These are phyloP conservation scores for Spergularia marina DNA, from an alignment of 148 eudicot species.

Conservation along the genomic window DNA sequence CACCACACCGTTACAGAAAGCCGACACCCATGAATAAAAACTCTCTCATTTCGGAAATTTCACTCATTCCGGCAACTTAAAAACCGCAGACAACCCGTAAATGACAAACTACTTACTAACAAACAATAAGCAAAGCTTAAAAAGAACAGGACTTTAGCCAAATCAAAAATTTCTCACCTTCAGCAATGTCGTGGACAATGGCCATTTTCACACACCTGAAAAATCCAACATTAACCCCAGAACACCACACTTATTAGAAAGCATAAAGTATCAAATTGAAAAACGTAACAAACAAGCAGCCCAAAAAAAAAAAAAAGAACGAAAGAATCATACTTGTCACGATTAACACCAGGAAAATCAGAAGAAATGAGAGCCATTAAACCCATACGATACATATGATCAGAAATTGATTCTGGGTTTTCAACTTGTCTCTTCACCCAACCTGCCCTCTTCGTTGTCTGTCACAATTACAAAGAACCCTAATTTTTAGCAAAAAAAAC, in stretches of 20 bases:
- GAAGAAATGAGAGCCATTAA: conserved; percentile 82
- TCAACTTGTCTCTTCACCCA: conserved; percentile 67
- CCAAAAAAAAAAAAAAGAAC: not conserved
- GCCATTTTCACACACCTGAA: conserved; percentile 95
- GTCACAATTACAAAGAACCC: conserved; percentile 15
- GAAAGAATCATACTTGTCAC: conserved; percentile 62
- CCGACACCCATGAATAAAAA: not conserved
- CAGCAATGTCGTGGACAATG: conserved; percentile 94
- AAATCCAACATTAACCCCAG: not conserved
- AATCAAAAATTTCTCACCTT: conserved; percentile 47
- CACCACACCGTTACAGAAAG: not conserved
- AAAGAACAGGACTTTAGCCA: not conserved
- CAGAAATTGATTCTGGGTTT: conserved; percentile 88
- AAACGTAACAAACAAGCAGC: not conserved
- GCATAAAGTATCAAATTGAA: not conserved
- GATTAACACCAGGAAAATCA: conserved; percentile 79
- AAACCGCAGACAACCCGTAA: not conserved
- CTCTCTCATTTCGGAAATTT: not conserved
- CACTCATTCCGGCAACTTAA: not conserved
- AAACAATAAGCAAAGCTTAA: conserved; percentile 10
- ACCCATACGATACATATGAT: conserved; percentile 98
- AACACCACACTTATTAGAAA: not conserved
- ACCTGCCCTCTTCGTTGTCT: conserved; percentile 92
- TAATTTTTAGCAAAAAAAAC: not conserved
- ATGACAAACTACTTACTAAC: not conserved